Conservation (phyloP, 2,329 filamentous ascomycete species). For the Penicillium sp. region DNA sequence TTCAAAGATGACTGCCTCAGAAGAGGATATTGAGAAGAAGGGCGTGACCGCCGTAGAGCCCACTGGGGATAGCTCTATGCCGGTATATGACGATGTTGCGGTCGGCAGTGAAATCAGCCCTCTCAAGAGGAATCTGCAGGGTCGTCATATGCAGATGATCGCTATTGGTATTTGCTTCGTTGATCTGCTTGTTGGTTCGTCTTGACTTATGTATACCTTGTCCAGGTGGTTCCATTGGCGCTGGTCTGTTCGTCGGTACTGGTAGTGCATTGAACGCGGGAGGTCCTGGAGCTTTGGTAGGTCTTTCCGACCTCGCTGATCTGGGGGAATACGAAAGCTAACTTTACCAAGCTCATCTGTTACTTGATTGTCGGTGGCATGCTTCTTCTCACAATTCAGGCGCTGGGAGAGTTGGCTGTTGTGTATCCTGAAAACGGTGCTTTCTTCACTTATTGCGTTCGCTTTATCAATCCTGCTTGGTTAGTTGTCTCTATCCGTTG, state of each 20-base stretch:
- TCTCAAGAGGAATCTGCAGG: conserved; percentile 39
- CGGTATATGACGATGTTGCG: conserved; percentile 10
- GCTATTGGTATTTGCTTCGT: conserved; percentile 40
- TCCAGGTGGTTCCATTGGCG: conserved; percentile 45
- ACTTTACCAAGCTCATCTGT: conserved; percentile 34
- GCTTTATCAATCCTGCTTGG: conserved; percentile 67
- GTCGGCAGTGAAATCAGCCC: conserved; percentile 21
- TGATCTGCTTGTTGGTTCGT: not conserved
- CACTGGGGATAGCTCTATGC: not conserved
- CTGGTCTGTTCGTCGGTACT: conserved; percentile 51
- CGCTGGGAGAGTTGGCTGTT: conserved; percentile 66
- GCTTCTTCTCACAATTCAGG: conserved; percentile 65
- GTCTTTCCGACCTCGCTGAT: not conserved
- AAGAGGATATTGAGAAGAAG: conserved; percentile 28
- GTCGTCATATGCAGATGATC: conserved; percentile 50
- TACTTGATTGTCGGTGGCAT: conserved; percentile 64
- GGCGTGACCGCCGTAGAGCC: conserved; percentile 14
- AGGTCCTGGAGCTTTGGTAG: conserved; percentile 44
- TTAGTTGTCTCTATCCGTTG: conserved; percentile 25
- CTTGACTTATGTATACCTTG: not conserved
- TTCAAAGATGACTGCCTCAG: conserved; percentile 21
- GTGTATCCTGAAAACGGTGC: conserved; percentile 68
- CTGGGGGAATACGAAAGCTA: not conserved
- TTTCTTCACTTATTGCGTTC: conserved; percentile 66
- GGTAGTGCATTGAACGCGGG: conserved; percentile 45